These are phyloP conservation scores for Penstemon davidsonii DNA, from an alignment of 257 asterid species.

Conservation along the genomic window DNA sequence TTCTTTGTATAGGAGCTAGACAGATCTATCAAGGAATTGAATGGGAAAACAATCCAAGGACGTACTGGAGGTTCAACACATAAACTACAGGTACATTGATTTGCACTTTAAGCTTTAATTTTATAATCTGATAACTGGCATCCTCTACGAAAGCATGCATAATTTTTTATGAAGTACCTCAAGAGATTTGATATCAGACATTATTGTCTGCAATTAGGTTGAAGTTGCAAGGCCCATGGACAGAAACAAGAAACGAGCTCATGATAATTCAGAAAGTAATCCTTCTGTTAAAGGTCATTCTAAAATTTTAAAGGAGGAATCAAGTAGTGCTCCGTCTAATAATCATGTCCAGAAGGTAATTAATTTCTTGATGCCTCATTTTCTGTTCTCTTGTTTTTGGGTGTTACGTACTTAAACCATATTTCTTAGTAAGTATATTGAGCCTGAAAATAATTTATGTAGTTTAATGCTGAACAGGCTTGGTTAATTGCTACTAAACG, in stretches of 20 bases:
- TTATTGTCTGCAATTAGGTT: slow-evolving; percentile 52
- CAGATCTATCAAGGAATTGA: slow-evolving; percentile 64
- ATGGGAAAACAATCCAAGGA: slow-evolving; percentile 65
- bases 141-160: neutral
- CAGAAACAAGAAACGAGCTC: slow-evolving; percentile 69
- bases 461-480: neutral
- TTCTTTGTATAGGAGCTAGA: slow-evolving; percentile 68
- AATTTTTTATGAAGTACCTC: neutral
- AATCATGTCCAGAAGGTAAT: slow-evolving; percentile 47
- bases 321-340: slow-evolving; percentile 29
- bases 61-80: slow-evolving; percentile 54
- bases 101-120: slow-evolving; percentile 23
- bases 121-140: slow-evolving; percentile 22
- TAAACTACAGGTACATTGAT: slow-evolving; percentile 63
- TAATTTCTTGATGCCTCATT: slow-evolving; percentile 14
- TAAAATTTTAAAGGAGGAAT: slow-evolving; percentile 42
- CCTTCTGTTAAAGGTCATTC: slow-evolving; percentile 44
- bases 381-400: neutral
- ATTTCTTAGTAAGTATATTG: neutral
- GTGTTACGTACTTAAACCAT: neutral
- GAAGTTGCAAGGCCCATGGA: slow-evolving; percentile 88
- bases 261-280: slow-evolving; percentile 59
- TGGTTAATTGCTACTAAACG: slow-evolving; percentile 13
- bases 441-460: neutral
- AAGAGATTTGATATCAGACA: slow-evolving; percentile 6